These are phyloP conservation scores for Mucor circinelloides DNA, from an alignment of 371 early-diverging fungal genomes.

Conservation along the genomic window DNA sequence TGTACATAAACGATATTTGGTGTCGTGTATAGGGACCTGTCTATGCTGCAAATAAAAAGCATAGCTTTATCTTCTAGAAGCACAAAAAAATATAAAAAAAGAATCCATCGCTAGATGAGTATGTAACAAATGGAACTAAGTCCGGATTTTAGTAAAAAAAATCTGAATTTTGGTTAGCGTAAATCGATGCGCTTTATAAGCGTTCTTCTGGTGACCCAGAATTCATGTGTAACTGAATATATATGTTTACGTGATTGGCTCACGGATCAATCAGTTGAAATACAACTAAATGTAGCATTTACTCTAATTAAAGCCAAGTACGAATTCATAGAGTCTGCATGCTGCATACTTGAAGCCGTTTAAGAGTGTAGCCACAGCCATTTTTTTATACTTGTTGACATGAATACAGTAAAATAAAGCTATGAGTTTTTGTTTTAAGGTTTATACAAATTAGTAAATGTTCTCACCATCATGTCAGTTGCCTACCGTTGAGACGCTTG, in stretches of 20 bases:
- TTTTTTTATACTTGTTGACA: neutral
- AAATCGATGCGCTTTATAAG: neutral
- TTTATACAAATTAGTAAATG: neutral
- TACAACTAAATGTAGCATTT: neutral
- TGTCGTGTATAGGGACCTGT: neutral
- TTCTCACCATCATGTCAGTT: neutral
- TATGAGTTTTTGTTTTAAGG: neutral
- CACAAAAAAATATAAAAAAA: neutral
- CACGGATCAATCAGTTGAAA: neutral
- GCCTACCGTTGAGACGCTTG: neutral
- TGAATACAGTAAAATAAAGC: neutral
- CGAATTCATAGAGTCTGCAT: neutral
- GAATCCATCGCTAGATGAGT: neutral
- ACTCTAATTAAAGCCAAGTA: neutral
- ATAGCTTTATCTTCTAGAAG: neutral
- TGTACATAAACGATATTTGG: neutral
- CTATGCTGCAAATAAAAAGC: neutral
- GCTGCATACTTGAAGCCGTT: neutral
- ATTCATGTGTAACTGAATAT: neutral
- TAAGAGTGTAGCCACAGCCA: neutral
- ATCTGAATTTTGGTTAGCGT: neutral
- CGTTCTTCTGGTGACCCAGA: neutral
- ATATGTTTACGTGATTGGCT: neutral
- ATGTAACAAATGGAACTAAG: neutral
- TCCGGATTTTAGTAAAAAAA: neutral